Evolutionary conservation across 495 filamentous ascomycete genomes (phyloP).

Genomic region (Penicillium macrosclerotiorum): DNA sequence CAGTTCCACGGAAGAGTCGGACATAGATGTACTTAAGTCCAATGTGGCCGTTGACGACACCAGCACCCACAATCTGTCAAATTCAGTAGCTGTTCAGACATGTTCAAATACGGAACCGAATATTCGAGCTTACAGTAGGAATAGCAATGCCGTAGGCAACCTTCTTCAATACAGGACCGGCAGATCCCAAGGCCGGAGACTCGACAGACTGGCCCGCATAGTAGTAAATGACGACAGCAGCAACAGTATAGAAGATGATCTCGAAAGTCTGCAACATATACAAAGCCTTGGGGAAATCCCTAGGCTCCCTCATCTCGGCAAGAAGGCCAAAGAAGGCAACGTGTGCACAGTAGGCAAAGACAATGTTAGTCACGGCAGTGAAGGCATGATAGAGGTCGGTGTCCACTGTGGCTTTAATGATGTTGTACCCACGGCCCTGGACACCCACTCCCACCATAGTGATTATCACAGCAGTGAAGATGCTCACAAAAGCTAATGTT

Average conservation of each 20-base stretch:
- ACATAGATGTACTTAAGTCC: constrained; percentile 64
- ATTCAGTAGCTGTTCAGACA: no score
- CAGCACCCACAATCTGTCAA: constrained; percentile 35
- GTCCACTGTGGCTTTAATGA: constrained; percentile 18
- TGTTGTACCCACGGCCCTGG: constrained; percentile 45
- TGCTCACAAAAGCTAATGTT: constrained; percentile 55
- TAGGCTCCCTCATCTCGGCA: constrained; percentile 67
- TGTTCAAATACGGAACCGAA: no score
- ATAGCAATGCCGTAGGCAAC: constrained; percentile 72
- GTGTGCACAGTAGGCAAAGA: constrained; percentile 46
- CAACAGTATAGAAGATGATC: constrained; percentile 57
- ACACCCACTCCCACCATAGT: constrained; percentile 53
- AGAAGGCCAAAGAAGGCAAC: constrained; percentile 73
- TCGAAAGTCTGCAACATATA: constrained; percentile 59
- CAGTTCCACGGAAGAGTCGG: constrained; percentile 53
- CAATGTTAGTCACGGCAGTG: constrained; percentile 35
- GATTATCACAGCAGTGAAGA: constrained; percentile 65
- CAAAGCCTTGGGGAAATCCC: constrained; percentile 63
- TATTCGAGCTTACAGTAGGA: constrained; percentile 58
- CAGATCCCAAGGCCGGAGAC: constrained; percentile 69
- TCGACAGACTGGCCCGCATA: constrained; percentile 64
- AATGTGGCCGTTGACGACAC: constrained; percentile 60
- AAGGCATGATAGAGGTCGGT: constrained; percentile 31
- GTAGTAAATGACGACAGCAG: constrained; percentile 56
- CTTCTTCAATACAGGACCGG: constrained; percentile 60